A percentile compares a stretch with the other conserved stretches of the same genome.
Evolutionary conservation across 1,139 yeast genomes (phyloP).

Genomic region (Spathaspora sp.): DNA sequence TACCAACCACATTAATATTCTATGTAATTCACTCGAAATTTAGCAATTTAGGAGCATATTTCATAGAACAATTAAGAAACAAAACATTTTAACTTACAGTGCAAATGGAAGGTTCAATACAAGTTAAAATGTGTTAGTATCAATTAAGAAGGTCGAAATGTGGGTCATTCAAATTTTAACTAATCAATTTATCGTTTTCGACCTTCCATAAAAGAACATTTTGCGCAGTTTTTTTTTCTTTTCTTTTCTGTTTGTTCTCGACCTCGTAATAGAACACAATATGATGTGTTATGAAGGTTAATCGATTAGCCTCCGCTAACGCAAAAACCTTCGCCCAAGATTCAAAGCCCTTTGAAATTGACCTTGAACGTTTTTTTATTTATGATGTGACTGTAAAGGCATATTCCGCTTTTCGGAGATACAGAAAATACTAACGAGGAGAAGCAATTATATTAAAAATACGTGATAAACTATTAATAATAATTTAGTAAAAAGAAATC

Average conservation of each 20-base stretch:
- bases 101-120: background rate
- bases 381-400: too few species aligned
- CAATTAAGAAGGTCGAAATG: background rate
- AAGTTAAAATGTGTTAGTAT: background rate
- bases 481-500: background rate
- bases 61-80: background rate
- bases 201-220: background rate
- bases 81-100: background rate
- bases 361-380: too few species aligned
- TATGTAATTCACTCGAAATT: background rate
- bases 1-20: background rate
- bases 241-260: background rate
- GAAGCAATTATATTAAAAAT: background rate
- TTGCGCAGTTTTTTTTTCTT: background rate
- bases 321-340: background rate
- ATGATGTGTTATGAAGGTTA: background rate
- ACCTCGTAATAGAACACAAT: background rate
- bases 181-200: background rate
- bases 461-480: background rate
- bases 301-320: constrained; percentile 1
- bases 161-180: background rate
- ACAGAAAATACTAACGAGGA: background rate
- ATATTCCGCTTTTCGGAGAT: too few species aligned
- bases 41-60: background rate
- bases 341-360: background rate